These are phyloP conservation scores for Naganishia randhawae DNA, from an alignment of 768 basidiomycete genomes.

Conservation along the genomic window DNA sequence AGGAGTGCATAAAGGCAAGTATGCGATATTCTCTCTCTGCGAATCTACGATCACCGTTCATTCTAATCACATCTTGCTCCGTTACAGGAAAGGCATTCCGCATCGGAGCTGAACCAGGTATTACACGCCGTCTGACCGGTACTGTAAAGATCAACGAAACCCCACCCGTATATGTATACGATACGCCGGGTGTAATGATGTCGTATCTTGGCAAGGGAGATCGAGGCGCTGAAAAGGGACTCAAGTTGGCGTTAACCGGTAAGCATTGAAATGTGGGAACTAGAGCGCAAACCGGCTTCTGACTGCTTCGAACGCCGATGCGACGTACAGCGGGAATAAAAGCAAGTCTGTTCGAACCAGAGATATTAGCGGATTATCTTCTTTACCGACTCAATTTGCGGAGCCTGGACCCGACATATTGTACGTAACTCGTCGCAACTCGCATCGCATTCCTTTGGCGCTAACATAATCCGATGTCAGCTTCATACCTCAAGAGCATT, in stretches of 20 bases:
- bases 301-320: not conserved
- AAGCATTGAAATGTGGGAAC: slow-evolving; percentile 32
- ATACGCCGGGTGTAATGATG: slow-evolving; percentile 95
- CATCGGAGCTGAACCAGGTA: slow-evolving; percentile 82
- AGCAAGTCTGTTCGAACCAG: slow-evolving; percentile 80
- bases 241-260: slow-evolving; percentile 92
- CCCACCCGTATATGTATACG: slow-evolving; percentile 82
- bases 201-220: slow-evolving; percentile 84
- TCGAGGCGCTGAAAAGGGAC: slow-evolving; percentile 80
- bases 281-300: not conserved
- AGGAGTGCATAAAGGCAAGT: slow-evolving; percentile 81
- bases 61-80: slow-evolving; percentile 48
- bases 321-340: slow-evolving; percentile 63
- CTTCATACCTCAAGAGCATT: slow-evolving; percentile 31
- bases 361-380: slow-evolving; percentile 79
- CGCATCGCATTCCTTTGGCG: not conserved
- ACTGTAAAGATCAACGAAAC: slow-evolving; percentile 76
- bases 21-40: slow-evolving; percentile 18
- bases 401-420: slow-evolving; percentile 9
- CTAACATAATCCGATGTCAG: not conserved
- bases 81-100: slow-evolving; percentile 81
- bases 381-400: slow-evolving; percentile 74
- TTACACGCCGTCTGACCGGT: slow-evolving; percentile 83
- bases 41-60: not conserved
- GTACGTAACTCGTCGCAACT: not conserved